Conservation (phyloP, 225 moss, liverwort and hornwort genomes). For the Pseudoscleropodium purum region DNA sequence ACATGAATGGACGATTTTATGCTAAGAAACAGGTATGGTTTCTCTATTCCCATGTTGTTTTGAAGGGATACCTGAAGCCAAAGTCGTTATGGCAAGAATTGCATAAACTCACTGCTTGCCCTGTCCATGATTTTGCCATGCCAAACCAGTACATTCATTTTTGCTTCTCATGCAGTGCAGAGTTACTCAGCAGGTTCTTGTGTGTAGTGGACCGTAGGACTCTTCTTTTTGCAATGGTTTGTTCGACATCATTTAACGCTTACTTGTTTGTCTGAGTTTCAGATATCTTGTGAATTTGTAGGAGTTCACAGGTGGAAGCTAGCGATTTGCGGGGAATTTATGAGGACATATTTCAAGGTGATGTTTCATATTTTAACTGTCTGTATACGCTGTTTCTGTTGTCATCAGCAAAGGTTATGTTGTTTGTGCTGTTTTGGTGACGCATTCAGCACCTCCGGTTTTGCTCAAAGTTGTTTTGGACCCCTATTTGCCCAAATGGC, state of each 20-base stretch:
- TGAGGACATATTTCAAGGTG: constrained; percentile 79
- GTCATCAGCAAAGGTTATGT: neutral
- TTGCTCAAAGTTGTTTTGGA: neutral
- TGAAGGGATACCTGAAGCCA: neutral
- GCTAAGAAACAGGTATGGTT: constrained; percentile 81
- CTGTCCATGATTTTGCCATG: neutral
- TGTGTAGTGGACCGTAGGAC: neutral
- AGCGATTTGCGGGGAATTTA: constrained; percentile 94
- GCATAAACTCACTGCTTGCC: neutral
- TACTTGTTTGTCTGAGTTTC: constrained; percentile 1
- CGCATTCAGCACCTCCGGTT: neutral
- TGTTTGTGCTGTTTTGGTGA: neutral
- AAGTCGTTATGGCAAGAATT: neutral
- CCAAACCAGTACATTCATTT: neutral
- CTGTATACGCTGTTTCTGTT: neutral
- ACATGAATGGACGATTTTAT: constrained; percentile 92
- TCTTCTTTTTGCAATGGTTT: neutral
- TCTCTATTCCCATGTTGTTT: neutral
- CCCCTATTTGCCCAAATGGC: neutral
- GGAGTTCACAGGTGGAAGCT: constrained; percentile 86
- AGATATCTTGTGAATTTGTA: constrained; percentile 98
- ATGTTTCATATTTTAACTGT: neutral
- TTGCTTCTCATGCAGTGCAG: neutral
- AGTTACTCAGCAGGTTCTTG: neutral
- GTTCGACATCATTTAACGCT: neutral